phyloP scores from a whole-genome alignment of 768 basidiomycete species.

The Pleurotus sapidus region DNA sequence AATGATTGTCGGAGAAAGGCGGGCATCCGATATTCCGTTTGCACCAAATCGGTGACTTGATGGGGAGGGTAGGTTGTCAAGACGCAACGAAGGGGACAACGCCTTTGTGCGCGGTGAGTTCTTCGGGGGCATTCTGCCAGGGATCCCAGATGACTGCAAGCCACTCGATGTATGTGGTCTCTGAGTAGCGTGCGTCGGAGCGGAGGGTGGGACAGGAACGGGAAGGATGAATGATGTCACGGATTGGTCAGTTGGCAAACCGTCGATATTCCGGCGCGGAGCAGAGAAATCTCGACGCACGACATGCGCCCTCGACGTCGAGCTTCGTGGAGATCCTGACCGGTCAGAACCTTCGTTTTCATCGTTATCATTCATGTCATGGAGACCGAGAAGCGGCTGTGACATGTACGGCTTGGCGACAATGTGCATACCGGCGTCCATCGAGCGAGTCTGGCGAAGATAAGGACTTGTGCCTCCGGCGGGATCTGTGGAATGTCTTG shows the following conservation, averaged over 20 bases:
- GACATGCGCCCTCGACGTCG: not conserved
- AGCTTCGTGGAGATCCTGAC: slow-evolving; percentile 3
- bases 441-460: slow-evolving; percentile 26
- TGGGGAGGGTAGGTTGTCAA: not conserved
- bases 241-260: slow-evolving; percentile 2
- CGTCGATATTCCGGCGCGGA: not conserved
- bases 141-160: not conserved
- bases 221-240: slow-evolving; percentile 5
- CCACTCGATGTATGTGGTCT: not conserved
- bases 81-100: not conserved
- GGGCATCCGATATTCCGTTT: slow-evolving; percentile 19
- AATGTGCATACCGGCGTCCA: slow-evolving; percentile 24
- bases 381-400: slow-evolving; percentile 34
- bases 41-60: slow-evolving; percentile 12
- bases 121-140: not conserved
- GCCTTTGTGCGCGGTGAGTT: not conserved
- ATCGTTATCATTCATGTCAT: not conserved
- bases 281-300: not conserved
- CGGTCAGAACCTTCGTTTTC: slow-evolving; percentile 3
- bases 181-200: not conserved
- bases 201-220: not conserved
- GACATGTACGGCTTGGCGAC: slow-evolving; percentile 43
- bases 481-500: slow-evolving; percentile 20
- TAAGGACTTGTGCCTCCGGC: slow-evolving; percentile 18
- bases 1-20: slow-evolving; percentile 43